Percentiles rank a stretch among this genome's conserved stretches.
Evolutionary conservation across 192 early-diverging fungal species (phyloP).

Genomic region (Cetraspora pellucida): DNA sequence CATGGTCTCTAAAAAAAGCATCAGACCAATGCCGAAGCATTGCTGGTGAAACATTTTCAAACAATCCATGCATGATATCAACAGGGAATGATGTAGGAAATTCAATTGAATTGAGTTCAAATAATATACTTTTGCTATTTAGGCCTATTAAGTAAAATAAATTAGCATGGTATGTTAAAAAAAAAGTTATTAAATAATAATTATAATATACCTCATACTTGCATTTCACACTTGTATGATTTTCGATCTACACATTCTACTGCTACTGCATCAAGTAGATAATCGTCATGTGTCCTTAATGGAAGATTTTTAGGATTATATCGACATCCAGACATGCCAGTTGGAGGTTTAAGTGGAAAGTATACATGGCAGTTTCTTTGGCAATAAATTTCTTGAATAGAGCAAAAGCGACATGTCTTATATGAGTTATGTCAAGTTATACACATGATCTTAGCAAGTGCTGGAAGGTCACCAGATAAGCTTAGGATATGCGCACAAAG

Average conservation of each 20-base stretch:
- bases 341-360: background rate
- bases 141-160: background rate
- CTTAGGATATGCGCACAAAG: background rate
- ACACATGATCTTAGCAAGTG: background rate
- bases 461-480: background rate
- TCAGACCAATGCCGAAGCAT: background rate
- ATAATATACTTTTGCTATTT: background rate
- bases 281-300: background rate
- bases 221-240: background rate
- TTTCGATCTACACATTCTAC: background rate
- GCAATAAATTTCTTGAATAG: background rate
- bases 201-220: background rate
- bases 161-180: background rate
- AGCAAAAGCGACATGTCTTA: background rate
- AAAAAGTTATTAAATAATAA: background rate
- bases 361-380: background rate
- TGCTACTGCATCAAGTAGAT: background rate
- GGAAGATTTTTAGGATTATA: background rate
- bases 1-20: background rate
- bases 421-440: background rate
- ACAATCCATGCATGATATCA: background rate
- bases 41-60: background rate
- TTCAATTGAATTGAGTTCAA: background rate
- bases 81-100: background rate
- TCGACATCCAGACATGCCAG: background rate